Conservation (phyloP, 176 grass and related monocot species). For the Tuctoria greenei region DNA sequence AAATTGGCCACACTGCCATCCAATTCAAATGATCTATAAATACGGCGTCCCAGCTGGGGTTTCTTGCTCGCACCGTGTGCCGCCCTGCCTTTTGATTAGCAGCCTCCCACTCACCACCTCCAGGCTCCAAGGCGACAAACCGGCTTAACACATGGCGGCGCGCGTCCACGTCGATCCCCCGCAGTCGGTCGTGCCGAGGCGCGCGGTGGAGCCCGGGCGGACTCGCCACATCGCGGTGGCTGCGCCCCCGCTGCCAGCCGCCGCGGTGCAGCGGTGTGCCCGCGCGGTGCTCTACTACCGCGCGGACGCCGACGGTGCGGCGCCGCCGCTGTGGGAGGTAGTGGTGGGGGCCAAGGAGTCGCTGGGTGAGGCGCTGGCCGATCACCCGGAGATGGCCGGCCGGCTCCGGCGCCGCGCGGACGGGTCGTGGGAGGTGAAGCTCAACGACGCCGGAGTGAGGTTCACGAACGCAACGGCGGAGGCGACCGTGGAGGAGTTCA, state of each 20-base stretch:
- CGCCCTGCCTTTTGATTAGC: too few species aligned
- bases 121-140: too few species aligned
- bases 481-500: slow-evolving; percentile 57
- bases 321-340: slow-evolving; percentile 44
- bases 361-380: slow-evolving; percentile 51
- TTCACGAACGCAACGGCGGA: slow-evolving; percentile 65
- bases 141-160: too few species aligned
- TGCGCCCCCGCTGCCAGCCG: slow-evolving; percentile 13
- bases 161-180: slow-evolving; percentile 43
- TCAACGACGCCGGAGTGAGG: slow-evolving; percentile 68
- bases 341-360: slow-evolving; percentile 67
- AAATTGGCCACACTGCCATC: too few species aligned
- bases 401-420: slow-evolving; percentile 58
- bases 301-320: slow-evolving; percentile 12
- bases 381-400: slow-evolving; percentile 67
- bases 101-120: too few species aligned
- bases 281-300: slow-evolving; percentile 71
- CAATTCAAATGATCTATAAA: too few species aligned
- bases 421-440: slow-evolving; percentile 78
- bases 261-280: slow-evolving; percentile 44
- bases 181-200: slow-evolving; percentile 63
- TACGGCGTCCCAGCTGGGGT: too few species aligned
- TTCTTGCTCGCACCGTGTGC: too few species aligned
- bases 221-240: slow-evolving; percentile 42
- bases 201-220: slow-evolving; percentile 31